Evolutionary conservation across 1,284 basidiomycete species (phyloP), one percentile per base, ranked within the genome.

Genomic region (Microbotryum intermedium): DNA sequence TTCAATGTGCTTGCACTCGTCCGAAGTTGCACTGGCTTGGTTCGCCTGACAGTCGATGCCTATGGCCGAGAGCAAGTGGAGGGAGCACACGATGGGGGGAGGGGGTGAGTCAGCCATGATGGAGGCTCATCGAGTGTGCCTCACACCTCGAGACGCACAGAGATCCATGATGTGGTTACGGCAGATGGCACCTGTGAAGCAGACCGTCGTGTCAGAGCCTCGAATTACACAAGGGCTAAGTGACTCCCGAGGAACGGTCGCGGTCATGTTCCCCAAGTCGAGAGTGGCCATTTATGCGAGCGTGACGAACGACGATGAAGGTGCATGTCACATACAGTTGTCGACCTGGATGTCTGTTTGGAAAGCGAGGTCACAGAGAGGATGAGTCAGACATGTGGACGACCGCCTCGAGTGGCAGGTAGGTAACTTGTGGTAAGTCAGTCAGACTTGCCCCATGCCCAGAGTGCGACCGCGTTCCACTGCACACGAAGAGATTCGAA

Each of bases 1-100:
- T 8, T 21, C 18, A 21, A 21, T 7, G 42, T 6, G 29, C 58
- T 50, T 43, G 53, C 95, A 98, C 72, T 97, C 94, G 72, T 97
- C 94, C 69, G 85, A 92, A 13, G 90, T 92, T 16, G 92, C 88
- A 25, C 90, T 94, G 10, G 93, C 89, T 76, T 97, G 95, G 76
- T 98, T 98, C 44, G 95, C 95, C 76, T 99, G 95, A 75, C 95
- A 99, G 75, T 99, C 95, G 75, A 99, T 99, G 79, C 94, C 93
- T 97, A 71, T 6, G 57, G 34, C 34, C 34, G 34, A 39, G 34
- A 39, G 34, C 51, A 30, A 43, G 46, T 6, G 23, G 28, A 53
- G 50, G 34, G 16, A 34, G 53, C 60, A 59, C 61, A 13, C 57
- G n/a, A n/a, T n/a, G n/a, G n/a, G n/a, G n/a, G n/a, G n/a, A n/a